Conservation (phyloP, 345 rosid species). For the Citrus maxima region DNA sequence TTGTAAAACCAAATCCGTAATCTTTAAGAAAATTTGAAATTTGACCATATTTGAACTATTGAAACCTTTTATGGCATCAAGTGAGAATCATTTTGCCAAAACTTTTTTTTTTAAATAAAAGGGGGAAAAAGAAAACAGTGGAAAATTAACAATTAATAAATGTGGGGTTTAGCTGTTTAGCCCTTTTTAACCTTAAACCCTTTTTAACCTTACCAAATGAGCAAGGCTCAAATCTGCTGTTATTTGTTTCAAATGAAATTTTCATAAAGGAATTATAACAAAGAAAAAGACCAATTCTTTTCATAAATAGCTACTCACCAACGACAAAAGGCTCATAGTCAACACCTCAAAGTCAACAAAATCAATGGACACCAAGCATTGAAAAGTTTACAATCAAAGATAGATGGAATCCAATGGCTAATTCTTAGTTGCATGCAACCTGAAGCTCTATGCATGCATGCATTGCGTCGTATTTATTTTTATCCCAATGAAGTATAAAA, state of each 20-base stretch:
- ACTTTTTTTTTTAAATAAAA: background rate
- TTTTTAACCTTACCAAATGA: background rate
- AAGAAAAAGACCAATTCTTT: background rate
- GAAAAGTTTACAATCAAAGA: background rate
- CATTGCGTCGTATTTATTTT: background rate
- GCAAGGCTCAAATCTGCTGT: background rate
- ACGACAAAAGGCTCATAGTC: background rate
- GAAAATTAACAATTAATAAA: background rate
- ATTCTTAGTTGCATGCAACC: background rate
- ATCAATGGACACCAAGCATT: background rate
- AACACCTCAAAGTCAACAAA: background rate
- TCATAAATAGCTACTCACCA: background rate
- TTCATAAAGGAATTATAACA: background rate
- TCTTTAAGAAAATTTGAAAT: too few relatives aligned
- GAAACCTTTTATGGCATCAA: background rate
- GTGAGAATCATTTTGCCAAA: background rate
- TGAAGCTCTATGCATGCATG: constrained; percentile 2
- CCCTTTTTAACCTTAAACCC: background rate
- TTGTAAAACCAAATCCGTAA: too few relatives aligned
- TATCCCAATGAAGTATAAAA: constrained; percentile 5
- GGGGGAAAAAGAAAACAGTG: background rate
- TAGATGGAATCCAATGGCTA: background rate
- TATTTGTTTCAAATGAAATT: background rate
- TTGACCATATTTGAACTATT: background rate
- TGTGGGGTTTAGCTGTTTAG: background rate